These are phyloP conservation scores for Trichoderma virens DNA, from an alignment of 495 filamentous ascomycete genomes.

Conservation along the genomic window DNA sequence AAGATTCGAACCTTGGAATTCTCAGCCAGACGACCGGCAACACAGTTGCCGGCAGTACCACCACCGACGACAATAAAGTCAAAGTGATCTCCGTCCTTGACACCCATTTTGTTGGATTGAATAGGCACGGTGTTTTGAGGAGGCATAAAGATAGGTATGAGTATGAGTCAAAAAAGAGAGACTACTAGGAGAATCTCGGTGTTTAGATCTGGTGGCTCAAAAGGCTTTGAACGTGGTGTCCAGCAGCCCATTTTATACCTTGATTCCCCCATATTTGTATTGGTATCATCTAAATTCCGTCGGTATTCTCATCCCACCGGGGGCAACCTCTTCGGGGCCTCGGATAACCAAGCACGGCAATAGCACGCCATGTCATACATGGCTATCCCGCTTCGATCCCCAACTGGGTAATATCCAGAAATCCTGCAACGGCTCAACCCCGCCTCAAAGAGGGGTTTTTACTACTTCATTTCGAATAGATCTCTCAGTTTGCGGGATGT, in stretches of 20 bases:
- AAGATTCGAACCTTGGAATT: slow-evolving; percentile 46
- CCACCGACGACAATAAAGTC: slow-evolving; percentile 42
- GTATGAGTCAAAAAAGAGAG: not conserved
- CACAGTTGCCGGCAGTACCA: slow-evolving; percentile 50
- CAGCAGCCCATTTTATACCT: not conserved
- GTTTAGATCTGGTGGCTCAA: too few species aligned
- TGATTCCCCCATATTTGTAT: too few species aligned
- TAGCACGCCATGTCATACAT: not conserved
- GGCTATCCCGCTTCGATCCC: not conserved
- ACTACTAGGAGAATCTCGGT: not conserved
- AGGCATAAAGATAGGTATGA: not conserved
- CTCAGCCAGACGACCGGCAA: slow-evolving; percentile 54
- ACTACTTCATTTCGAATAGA: not conserved
- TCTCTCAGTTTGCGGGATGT: not conserved
- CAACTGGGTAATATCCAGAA: not conserved
- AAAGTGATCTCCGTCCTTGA: slow-evolving; percentile 21
- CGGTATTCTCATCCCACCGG: not conserved
- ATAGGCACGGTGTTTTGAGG: slow-evolving; percentile 28
- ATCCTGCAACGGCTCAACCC: not conserved
- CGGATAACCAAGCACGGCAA: not conserved
- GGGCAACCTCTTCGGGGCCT: not conserved
- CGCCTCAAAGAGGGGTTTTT: not conserved
- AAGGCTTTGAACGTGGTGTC: not conserved
- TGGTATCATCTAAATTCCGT: too few species aligned
- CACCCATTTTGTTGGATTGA: slow-evolving; percentile 7